Conservation (phyloP, 768 basidiomycete species). For the Rhodotorula kratochvilovae region DNA sequence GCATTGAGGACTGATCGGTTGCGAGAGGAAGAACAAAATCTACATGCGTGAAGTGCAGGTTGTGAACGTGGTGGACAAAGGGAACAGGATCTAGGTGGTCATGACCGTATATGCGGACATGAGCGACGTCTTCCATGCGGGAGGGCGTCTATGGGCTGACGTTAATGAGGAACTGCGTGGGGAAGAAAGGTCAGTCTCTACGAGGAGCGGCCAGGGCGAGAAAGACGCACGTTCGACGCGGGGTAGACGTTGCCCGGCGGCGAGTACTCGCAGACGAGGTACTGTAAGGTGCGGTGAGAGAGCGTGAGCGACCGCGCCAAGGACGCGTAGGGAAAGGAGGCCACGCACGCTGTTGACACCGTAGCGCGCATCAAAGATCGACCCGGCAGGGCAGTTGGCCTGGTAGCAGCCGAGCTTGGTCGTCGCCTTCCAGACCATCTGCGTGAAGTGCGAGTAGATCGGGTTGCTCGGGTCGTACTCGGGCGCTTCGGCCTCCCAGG, state of each 20-base stretch:
- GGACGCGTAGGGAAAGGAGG: too few relatives aligned
- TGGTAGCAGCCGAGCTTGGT: constrained; percentile 29
- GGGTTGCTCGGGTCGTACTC: constrained; percentile 46
- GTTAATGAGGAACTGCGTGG: not conserved
- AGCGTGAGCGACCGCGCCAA: not conserved
- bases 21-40: too few relatives aligned
- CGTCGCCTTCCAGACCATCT: constrained; percentile 23
- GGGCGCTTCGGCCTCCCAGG: constrained; percentile 68
- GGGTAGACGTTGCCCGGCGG: not conserved
- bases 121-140: too few relatives aligned
- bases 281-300: not conserved
- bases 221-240: not conserved
- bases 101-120: too few relatives aligned
- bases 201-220: too few relatives aligned
- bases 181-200: not conserved
- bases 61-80: too few relatives aligned
- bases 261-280: constrained; percentile 28
- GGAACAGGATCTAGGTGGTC: too few relatives aligned
- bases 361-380: constrained; percentile 30
- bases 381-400: constrained; percentile 4
- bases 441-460: constrained; percentile 25
- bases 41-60: too few relatives aligned
- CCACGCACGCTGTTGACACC: constrained; percentile 3
- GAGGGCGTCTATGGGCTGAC: not conserved
- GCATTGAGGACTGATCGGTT: too few relatives aligned